Evolutionary conservation across 345 rosid species (phyloP).

Genomic region (Boechera divaricarpa): DNA sequence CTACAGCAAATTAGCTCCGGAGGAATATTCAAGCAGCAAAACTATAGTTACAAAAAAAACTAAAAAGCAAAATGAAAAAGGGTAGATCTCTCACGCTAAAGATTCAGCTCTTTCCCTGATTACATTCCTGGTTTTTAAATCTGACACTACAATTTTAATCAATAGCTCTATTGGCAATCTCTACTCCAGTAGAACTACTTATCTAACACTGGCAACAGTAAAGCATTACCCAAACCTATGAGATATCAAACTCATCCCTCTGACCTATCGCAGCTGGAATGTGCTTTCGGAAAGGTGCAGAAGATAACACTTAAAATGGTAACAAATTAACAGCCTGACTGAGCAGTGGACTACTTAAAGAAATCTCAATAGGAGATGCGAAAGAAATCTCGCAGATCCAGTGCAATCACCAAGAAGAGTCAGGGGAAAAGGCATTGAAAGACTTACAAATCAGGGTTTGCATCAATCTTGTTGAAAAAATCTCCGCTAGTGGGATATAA

Average conservation of each 20-base stretch:
- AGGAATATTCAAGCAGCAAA: slow-evolving; percentile 24
- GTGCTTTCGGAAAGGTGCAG: background rate
- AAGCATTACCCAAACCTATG: background rate
- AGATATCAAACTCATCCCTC: slow-evolving; percentile 9
- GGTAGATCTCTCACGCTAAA: background rate
- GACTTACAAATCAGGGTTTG: slow-evolving; percentile 96
- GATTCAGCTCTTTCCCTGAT: background rate
- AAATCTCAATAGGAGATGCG: background rate
- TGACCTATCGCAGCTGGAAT: background rate
- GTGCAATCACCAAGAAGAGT: background rate
- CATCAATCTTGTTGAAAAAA: slow-evolving; percentile 89
- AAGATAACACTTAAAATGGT: slow-evolving; percentile 9
- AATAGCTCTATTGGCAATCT: background rate
- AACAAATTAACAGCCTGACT: background rate
- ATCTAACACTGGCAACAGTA: background rate
- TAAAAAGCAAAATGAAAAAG: slow-evolving; percentile 1
- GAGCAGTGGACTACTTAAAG: background rate
- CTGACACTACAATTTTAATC: background rate
- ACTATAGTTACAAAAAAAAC: background rate
- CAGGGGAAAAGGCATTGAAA: background rate
- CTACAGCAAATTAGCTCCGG: background rate
- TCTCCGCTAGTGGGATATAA: slow-evolving; percentile 72
- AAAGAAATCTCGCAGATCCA: slow-evolving; percentile 5
- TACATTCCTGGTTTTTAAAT: background rate
- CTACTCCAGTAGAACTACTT: background rate